Base-by-base conservation (phyloP, 192 early-diverging fungal species). In the Bifiguratus adelaidae region DNA sequence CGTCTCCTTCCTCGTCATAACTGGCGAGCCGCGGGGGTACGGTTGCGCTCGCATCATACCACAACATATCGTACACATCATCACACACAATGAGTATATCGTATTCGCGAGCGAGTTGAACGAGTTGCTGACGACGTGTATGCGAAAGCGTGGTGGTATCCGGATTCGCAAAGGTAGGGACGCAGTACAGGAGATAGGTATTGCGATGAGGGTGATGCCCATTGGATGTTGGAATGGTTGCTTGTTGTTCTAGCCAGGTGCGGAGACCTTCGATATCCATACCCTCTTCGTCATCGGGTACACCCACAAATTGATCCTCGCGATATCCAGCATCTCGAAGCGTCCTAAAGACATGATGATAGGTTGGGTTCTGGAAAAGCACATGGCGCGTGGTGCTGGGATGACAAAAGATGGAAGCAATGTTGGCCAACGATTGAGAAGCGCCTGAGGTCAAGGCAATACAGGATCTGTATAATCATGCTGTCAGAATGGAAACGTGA, bases 51-150 rank as follows among this genome's bases (percentile, higher is more conserved):
- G 16, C 37, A n/a, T 52, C n/a, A 47, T 47, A 62, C 1, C 44
- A 51, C 29, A 62, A 11, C 27, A 55, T 56, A 33, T 62, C 60
- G 28, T 62, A 62, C 0, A 62, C 60, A 56, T 62, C 60, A 30
- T 62, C 60, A 36, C 60, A 55, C 3, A 62, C 47, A 18, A 62
- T 20, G 22, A 62, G 28, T 12, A 62, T 29, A 18, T 62, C 40
- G 32, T 62, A 50, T 7, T 41, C 27, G 4, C 27, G 21, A 7
- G 53, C 60, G 20, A 62, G 9, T 30, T 52, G n/a, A 6, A 62
- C 54, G 0, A 62, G 36, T 18, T 43, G 12, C 24, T 34, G 7
- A 0, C 60, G 42, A 15, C 48, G 26, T n/a, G 35, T 21, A 12
- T 19, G 12, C 2, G 52, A 29, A 18, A 62, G n/a, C 2, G 41